Percentiles rank a stretch among this genome's conserved stretches.
These are phyloP conservation scores for Thuidium tamariscinum DNA, from an alignment of 225 moss, liverwort and hornwort genomes.

Conservation along the genomic window DNA sequence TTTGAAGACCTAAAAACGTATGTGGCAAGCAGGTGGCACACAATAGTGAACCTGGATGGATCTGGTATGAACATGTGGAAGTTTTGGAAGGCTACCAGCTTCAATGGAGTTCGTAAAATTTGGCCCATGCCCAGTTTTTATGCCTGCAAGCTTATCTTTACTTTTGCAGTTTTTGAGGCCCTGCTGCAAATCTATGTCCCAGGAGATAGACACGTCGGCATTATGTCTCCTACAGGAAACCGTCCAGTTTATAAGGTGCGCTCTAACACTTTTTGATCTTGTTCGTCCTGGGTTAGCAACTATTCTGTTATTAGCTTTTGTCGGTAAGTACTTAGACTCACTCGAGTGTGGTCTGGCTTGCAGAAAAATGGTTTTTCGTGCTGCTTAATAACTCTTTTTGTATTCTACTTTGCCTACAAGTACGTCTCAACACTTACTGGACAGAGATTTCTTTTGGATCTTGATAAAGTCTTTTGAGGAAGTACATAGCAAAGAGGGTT, in stretches of 20 bases:
- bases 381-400: slow-evolving; percentile 51
- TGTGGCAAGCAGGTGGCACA: slow-evolving; percentile 67
- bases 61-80: slow-evolving; percentile 48
- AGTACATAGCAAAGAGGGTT: not conserved
- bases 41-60: slow-evolving; percentile 63
- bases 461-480: not conserved
- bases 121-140: slow-evolving; percentile 74
- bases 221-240: slow-evolving; percentile 67
- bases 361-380: slow-evolving; percentile 83
- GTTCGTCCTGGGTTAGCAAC: not conserved
- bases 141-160: slow-evolving; percentile 49
- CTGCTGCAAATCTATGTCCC: slow-evolving; percentile 70
- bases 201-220: slow-evolving; percentile 55
- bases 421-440: slow-evolving; percentile 10
- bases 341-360: not conserved
- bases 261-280: not conserved
- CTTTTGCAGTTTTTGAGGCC: slow-evolving; percentile 77
- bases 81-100: slow-evolving; percentile 18
- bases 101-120: slow-evolving; percentile 39
- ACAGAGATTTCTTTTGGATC: not conserved
- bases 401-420: slow-evolving; percentile 81
- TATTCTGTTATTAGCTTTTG: not conserved
- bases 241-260: slow-evolving; percentile 75
- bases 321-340: not conserved
- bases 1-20: not conserved